Percentiles rank a stretch among this genome's conserved stretches.
Conservation (phyloP, 2,329 filamentous ascomycete genomes). For the Exophiala xenobiotica region DNA sequence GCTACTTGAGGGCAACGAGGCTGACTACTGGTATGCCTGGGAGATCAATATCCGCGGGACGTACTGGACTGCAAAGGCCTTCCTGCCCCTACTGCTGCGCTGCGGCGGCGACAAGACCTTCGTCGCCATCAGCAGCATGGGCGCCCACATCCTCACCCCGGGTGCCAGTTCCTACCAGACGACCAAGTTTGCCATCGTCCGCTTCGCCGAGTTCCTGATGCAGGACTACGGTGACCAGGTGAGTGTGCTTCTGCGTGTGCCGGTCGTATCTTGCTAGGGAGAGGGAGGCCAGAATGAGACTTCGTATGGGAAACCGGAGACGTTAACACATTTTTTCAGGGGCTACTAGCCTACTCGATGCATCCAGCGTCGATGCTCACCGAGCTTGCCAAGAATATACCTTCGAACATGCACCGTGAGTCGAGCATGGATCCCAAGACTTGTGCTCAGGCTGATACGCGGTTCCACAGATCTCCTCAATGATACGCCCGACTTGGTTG, state of each 20-base stretch:
- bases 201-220: slow-evolving; percentile 47
- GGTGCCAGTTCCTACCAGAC: slow-evolving; percentile 49
- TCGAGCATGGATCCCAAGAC: slow-evolving; percentile 3
- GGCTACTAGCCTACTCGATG: slow-evolving; percentile 20
- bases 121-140: slow-evolving; percentile 44
- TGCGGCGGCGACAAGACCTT: slow-evolving; percentile 22
- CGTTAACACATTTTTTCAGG: slow-evolving; percentile 6
- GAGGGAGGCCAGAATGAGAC: slow-evolving; percentile 4
- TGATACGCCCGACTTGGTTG: slow-evolving; percentile 30
- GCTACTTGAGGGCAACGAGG: slow-evolving; percentile 17
- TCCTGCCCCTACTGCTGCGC: slow-evolving; percentile 36
- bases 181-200: slow-evolving; percentile 45
- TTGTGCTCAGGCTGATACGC: slow-evolving; percentile 5
- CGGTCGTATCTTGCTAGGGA: slow-evolving; percentile 1
- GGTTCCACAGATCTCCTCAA: slow-evolving; percentile 5
- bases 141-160: slow-evolving; percentile 36
- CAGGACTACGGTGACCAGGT: slow-evolving; percentile 45
- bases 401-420: slow-evolving; percentile 12
- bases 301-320: slow-evolving; percentile 9
- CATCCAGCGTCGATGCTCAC: slow-evolving; percentile 22
- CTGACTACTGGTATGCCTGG: slow-evolving; percentile 25
- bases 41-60: slow-evolving; percentile 28
- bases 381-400: slow-evolving; percentile 15
- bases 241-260: slow-evolving; percentile 12
- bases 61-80: slow-evolving; percentile 19